Base-by-base conservation (phyloP, 768 basidiomycete genomes). In the Xerocomus potaroensis region DNA sequence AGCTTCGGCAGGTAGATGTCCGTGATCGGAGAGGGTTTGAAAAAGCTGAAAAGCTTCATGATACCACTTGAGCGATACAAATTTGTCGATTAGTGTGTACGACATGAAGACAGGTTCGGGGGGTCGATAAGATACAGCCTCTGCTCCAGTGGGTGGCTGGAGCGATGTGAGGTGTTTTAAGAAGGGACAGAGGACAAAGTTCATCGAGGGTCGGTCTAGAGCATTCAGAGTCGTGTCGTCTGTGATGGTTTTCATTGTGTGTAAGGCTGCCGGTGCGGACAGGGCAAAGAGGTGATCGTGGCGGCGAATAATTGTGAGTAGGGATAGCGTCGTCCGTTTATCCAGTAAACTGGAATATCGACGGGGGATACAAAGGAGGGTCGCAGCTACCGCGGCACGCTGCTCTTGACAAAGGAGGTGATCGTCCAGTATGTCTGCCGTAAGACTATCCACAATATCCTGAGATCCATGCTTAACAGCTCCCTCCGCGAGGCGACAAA, bases 1-100 rank as follows among this genome's bases (percentile, higher is more conserved):
- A 3, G 77, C 73, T 45, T 75, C 71, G 2, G 69, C 45, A 14
- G 81, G 76, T 41, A 86, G 64, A 45, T 69, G 67, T 4, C 68
- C 66, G 14, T 54, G 61, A 14, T 75, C 58, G 16, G 77, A 68
- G 29, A 87, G 72, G 14, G 62, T 48, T 33, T 74, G 72, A 51
- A 85, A 76, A 15, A 85, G 47, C 3, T 69, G 56, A 27, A 81
- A 61, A 4, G 78, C 74, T 26, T 62, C 52, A 11, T 58, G 50
- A 42, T 72, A 50, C 32, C 68, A 61, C 4, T 65, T 62, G 36
- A 67, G 45, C 14, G 53, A 43, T 1, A 78, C 60, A 34, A 81
- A 67, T 43, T 68, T 69, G 39, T 72, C 64, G n/a, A 76, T 51
- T 34, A 78, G 58, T 26, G 53, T 51, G 52, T 78, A 83, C 8